Base-by-base conservation (phyloP, 768 basidiomycete genomes). In the Amanita rubescens region DNA sequence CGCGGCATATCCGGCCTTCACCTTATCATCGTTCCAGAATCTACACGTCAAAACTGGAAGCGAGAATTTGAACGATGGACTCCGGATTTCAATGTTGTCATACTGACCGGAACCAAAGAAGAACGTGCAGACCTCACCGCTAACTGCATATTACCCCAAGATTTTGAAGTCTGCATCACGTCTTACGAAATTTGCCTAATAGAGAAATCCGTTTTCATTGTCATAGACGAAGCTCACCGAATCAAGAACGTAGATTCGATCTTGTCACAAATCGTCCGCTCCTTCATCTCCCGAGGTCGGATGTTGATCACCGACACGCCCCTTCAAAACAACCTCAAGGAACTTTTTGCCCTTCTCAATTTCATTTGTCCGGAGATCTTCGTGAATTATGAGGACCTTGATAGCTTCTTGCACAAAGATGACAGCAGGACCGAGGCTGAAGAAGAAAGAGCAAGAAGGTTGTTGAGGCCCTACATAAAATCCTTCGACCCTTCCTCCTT, bases 171-270 rank as follows among this genome's bases (percentile, higher is more conserved):
- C 59, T 89, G 90, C 69, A 86, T 98, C 67, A 97, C 96, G 1
- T 89, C 91, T 1, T 99, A 99, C 69, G 96, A 97, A 68, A 90
- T 99, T 57, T 95, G 93, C 66, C 79, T 97, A 58, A 91, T 95
- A 59, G 96, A 99, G 67, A 93, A 93, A 69, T 76, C 82, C 17
- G 79, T n/a, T n/a, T n/a, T n/a, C n/a, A n/a, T n/a, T 67, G 82
- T 88, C 58, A 98, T 99, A 62, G 94, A 98, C 70, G 95, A 98
- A 71, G 95, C 95, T 1, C 95, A 99, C 64, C 87, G 95, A 20
- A 99, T 99, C 79, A 98, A 98, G 75, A 98, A 98, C 66, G 94
- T 95, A 60, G 92, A 97, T 67, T 95, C 92, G 11, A 87, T 98
- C 61, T 79, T 99, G 14, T 85, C 86, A 91, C 97, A n/a, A n/a